phyloP scores from a whole-genome alignment of 257 asterid genomes.

The Petunia secreta region DNA sequence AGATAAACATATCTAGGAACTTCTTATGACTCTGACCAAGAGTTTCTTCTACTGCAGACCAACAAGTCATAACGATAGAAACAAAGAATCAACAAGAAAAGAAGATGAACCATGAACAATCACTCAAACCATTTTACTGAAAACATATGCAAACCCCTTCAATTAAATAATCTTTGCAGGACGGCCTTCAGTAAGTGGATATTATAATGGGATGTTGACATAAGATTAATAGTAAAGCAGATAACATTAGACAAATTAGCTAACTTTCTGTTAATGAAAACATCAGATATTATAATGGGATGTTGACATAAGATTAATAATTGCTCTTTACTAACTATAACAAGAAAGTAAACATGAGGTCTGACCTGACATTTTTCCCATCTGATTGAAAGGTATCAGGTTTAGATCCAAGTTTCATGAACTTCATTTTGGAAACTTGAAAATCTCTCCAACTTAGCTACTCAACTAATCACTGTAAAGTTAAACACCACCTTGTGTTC shows the following conservation, averaged over 20 bases:
- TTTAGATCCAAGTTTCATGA: conserved; percentile 99
- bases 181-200: neutral
- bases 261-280: neutral
- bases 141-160: neutral
- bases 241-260: neutral
- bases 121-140: neutral
- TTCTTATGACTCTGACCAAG: neutral
- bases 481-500: conserved; percentile 33
- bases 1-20: neutral
- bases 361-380: conserved; percentile 73
- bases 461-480: conserved; percentile 44
- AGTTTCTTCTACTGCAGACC: neutral
- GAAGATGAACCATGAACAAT: neutral
- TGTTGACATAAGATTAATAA: neutral
- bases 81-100: neutral
- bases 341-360: conserved; percentile 34
- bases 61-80: neutral
- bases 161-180: neutral
- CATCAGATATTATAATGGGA: neutral
- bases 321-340: neutral
- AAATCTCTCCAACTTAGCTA: conserved; percentile 35
- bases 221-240: neutral
- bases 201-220: neutral
- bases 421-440: conserved; percentile 69
- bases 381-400: conserved; percentile 85